Evolutionary conservation across 2,329 filamentous ascomycete species (phyloP).

Genomic region (Monosporascus sp.): DNA sequence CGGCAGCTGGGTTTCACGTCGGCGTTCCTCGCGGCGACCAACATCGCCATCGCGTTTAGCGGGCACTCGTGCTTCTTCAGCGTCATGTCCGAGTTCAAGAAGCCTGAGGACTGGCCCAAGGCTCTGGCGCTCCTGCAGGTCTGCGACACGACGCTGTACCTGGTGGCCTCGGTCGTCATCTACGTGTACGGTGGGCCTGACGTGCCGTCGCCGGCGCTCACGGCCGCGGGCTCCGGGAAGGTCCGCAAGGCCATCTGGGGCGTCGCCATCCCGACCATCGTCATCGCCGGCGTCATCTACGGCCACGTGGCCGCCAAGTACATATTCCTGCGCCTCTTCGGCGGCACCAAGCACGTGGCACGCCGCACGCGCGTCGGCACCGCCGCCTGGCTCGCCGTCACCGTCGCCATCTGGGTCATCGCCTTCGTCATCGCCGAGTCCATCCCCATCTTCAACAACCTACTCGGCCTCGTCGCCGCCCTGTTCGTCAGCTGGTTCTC

Average conservation of each 20-base stretch:
- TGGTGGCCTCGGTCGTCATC: constrained; percentile 59
- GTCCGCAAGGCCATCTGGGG: constrained; percentile 63
- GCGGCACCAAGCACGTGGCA: constrained; percentile 49
- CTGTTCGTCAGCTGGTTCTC: constrained; percentile 66
- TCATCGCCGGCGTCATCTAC: constrained; percentile 67
- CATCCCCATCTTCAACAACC: constrained; percentile 62
- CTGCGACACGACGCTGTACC: constrained; percentile 55
- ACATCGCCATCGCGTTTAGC: constrained; percentile 63
- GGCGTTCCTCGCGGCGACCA: constrained; percentile 53
- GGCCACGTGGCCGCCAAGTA: constrained; percentile 62
- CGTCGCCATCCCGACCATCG: constrained; percentile 62
- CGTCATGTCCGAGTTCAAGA: constrained; percentile 59
- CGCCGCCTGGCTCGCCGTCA: constrained; percentile 54
- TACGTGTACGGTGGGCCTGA: constrained; percentile 59
- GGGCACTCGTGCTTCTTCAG: constrained; percentile 65
- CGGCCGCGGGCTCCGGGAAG: constrained; percentile 45
- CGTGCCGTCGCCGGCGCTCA: constrained; percentile 61
- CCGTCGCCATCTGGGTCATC: constrained; percentile 49
- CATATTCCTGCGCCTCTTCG: constrained; percentile 59
- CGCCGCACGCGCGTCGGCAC: constrained; percentile 45
- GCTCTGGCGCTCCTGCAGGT: constrained; percentile 42
- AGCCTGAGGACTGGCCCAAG: constrained; percentile 55
- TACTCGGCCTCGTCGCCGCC: constrained; percentile 57
- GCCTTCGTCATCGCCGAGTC: constrained; percentile 65
- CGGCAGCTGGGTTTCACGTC: constrained; percentile 39